Base-by-base conservation (phyloP, 2,329 filamentous ascomycete species). In the Metarhizium guizhouense region DNA sequence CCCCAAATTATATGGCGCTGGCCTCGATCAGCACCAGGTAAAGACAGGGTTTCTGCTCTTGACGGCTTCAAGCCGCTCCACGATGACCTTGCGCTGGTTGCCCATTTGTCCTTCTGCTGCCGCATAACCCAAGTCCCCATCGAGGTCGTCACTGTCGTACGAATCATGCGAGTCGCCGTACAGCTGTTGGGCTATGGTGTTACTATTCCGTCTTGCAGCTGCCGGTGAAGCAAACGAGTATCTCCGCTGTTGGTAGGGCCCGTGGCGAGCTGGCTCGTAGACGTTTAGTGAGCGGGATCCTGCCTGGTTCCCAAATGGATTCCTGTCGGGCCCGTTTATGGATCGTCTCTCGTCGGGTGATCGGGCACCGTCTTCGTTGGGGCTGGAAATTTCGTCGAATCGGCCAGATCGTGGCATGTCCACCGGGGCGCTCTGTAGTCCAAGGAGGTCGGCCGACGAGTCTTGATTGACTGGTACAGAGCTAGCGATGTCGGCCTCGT, bases 11-110 rank as follows among this genome's bases (percentile, higher is more conserved):
- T 13, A 51, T 36, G 30, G 49, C 32, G 14, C 11, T 3, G 18
- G 16, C 45, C 20, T 30, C 6, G 6, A 20, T 51, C 32, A 97
- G 76, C 94, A 99, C 89, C 94, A 99, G 48, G 89, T 96, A 72
- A 99, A 99, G 36, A 99, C 91, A 2, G 94, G 94, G 68, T 95
- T 95, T 69, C 87, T 88, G 67, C 86, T 90, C 79, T 97, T 97
- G 59, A 99, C 94, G 58, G 93, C 88, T 76, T 99, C 94, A 57
- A 99, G 74, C 60, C 94, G 80, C 77, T 99, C 94, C 51, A 99
- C 92, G 76, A 99, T 97, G 51, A 99, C 94, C 72, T 94, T 95
- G 64, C 92, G 83, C 68, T 88, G 85, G 65, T 91, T 89, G 13
- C 89, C 89, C 71, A 97, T 94, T 83, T 95, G 90, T 30, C 90